These are phyloP conservation scores for Prunus armeniaca DNA, from an alignment of 306 rosid genomes.

Conservation along the genomic window DNA sequence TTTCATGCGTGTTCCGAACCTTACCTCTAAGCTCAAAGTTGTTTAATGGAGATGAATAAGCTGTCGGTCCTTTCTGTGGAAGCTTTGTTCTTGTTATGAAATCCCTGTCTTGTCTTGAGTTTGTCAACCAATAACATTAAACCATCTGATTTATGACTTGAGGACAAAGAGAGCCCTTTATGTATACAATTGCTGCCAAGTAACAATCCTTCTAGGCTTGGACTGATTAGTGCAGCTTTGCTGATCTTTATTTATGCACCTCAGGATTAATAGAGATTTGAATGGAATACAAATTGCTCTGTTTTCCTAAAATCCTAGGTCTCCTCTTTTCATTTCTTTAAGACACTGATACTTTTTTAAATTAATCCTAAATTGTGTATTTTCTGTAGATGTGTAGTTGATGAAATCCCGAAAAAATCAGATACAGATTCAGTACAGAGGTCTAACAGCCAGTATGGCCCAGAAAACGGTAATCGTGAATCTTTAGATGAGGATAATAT, in stretches of 20 bases:
- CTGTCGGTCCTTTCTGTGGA: constrained; percentile 3
- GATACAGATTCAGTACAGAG: constrained; percentile 36
- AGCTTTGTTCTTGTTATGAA: neutral
- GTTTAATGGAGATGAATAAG: neutral
- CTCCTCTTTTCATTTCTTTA: constrained; percentile 23
- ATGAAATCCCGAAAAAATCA: constrained; percentile 44
- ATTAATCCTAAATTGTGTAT: constrained; percentile 26
- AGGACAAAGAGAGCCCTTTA: neutral
- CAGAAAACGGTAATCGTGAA: constrained; percentile 32
- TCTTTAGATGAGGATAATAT: constrained; percentile 44
- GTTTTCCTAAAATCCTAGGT: constrained; percentile 11
- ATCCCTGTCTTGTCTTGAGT: constrained; percentile 5
- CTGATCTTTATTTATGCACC: neutral
- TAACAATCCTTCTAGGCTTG: neutral
- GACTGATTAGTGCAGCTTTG: neutral
- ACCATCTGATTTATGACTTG: neutral
- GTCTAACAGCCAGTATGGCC: constrained; percentile 28
- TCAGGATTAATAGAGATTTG: neutral
- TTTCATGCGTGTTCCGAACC: constrained; percentile 2
- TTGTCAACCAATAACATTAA: neutral
- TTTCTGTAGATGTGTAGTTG: constrained; percentile 63
- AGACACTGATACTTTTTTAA: neutral
- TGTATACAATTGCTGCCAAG: neutral
- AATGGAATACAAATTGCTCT: constrained; percentile 14
- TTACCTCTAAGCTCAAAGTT: neutral